Evolutionary conservation across 1,284 basidiomycete genomes (phyloP), one percentile per base, ranked within the genome.

Genomic region (Gastroboletus turbinatus): DNA sequence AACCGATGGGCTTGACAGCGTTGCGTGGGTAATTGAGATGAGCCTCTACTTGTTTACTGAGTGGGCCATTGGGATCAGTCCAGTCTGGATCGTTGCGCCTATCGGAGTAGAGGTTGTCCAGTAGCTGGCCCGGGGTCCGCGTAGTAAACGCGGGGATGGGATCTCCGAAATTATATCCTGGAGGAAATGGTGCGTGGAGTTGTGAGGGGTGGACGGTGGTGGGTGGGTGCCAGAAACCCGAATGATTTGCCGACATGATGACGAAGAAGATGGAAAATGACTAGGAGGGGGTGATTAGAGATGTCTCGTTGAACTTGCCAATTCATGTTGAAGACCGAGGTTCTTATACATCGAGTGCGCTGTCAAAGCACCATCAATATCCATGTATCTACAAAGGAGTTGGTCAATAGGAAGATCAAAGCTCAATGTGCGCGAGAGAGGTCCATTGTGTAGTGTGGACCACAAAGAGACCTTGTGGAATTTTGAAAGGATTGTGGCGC

Each of bases 291-390:
- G 4, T 27, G n/a, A 9, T 23, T 16, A n/a, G 25, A 19, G 17
- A 36, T n/a, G 21, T 23, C 16, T 52, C 13, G 36, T 30, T 17
- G 39, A 49, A 5, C 48, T 25, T 40, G 30, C 50, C 27, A 42
- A 11, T 5, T 33, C 38, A 35, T 39, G n/a, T 38, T 21, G 23
- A 30, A 32, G 43, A 40, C 1, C 7, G 25, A 11, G 23, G 14
- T 10, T 36, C 21, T 55, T 62, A 56, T 55, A 52, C 23, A 14
- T 19, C 13, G 29, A 23, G 17, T 8, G 7, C 8, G 4, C 4
- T 10, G 36, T 64, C 62, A 59, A 64, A 64, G 59, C 59, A 46
- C 38, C 19, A 3, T 42, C 38, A 32, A 30, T 5, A 4, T 9
- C 32, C 38, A n/a, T 17, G 4, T 10, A 8, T 23, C 39, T 46